Conservation (phyloP, 2,329 filamentous ascomycete genomes). For the Blumeria graminis region DNA sequence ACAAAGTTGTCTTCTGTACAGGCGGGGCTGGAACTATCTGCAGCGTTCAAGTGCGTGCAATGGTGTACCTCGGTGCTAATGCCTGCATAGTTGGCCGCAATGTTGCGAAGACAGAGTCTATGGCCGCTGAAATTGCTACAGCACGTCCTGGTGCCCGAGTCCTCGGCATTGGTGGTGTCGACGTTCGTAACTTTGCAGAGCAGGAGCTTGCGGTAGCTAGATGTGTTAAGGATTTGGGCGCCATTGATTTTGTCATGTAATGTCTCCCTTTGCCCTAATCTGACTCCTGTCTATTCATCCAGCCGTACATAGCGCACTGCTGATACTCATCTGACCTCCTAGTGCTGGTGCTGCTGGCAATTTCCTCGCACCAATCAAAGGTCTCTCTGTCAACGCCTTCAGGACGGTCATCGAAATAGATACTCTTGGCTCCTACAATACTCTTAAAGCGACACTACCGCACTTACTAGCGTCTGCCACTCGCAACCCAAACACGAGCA, state of each 20-base stretch:
- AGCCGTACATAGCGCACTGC: too few relatives aligned
- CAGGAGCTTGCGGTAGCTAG: constrained; percentile 51
- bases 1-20: constrained; percentile 84
- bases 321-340: neutral
- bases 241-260: constrained; percentile 81
- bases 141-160: constrained; percentile 60
- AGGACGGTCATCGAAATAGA: constrained; percentile 93
- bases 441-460: constrained; percentile 72
- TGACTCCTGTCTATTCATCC: neutral
- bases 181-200: constrained; percentile 51
- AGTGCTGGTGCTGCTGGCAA: constrained; percentile 90
- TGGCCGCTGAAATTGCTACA: constrained; percentile 60
- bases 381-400: constrained; percentile 72
- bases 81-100: constrained; percentile 88
- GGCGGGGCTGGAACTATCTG: constrained; percentile 87
- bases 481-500: constrained; percentile 31
- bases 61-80: constrained; percentile 77
- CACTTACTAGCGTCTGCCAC: constrained; percentile 53
- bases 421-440: constrained; percentile 81
- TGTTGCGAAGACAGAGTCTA: constrained; percentile 60
- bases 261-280: constrained; percentile 8
- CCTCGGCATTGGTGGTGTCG: constrained; percentile 57
- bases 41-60: constrained; percentile 73
- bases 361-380: constrained; percentile 67
- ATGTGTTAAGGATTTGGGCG: constrained; percentile 61